Evolutionary conservation across 2,329 filamentous ascomycete species (phyloP).

Genomic region (Alternaria rosae): DNA sequence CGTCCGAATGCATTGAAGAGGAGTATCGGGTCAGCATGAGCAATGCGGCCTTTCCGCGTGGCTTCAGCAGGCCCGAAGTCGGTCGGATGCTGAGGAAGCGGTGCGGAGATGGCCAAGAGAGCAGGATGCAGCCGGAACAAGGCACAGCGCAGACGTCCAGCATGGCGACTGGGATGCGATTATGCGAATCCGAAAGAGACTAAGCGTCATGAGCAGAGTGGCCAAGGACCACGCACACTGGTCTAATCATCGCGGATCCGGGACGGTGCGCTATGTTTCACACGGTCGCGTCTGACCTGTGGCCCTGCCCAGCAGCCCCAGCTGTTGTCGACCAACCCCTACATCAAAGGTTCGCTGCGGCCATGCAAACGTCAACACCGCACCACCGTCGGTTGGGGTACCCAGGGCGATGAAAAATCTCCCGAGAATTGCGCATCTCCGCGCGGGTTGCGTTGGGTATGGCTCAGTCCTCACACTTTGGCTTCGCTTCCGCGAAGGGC

Average conservation of each 20-base stretch:
- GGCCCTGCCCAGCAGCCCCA: constrained; percentile 2
- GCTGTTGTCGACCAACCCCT: constrained; percentile 3
- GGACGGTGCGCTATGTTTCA: constrained; percentile 48
- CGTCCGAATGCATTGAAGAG: constrained; percentile 12
- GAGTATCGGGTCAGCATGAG: constrained; percentile 3
- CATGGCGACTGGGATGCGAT: constrained; percentile 34
- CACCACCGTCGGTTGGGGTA: constrained; percentile 8
- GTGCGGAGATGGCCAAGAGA: constrained; percentile 32
- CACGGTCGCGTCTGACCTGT: constrained; percentile 29
- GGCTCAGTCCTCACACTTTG: neutral
- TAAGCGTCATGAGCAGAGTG: constrained; percentile 25
- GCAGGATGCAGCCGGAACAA: constrained; percentile 25
- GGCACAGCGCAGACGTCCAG: constrained; percentile 24
- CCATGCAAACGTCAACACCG: constrained; percentile 19
- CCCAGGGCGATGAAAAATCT: neutral
- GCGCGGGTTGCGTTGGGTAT: neutral
- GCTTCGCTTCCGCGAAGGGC: neutral
- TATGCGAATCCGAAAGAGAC: constrained; percentile 22
- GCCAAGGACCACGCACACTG: constrained; percentile 14
- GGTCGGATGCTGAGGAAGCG: constrained; percentile 24
- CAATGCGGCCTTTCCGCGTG: constrained; percentile 17
- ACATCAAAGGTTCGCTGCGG: constrained; percentile 2
- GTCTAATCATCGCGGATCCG: constrained; percentile 40
- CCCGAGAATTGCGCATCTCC: constrained; percentile 5
- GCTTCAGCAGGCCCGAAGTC: constrained; percentile 24